Evolutionary conservation across 805 yeast genomes (phyloP), one percentile per base, ranked within the genome.

Genomic region (Priceomyces haplophilus): DNA sequence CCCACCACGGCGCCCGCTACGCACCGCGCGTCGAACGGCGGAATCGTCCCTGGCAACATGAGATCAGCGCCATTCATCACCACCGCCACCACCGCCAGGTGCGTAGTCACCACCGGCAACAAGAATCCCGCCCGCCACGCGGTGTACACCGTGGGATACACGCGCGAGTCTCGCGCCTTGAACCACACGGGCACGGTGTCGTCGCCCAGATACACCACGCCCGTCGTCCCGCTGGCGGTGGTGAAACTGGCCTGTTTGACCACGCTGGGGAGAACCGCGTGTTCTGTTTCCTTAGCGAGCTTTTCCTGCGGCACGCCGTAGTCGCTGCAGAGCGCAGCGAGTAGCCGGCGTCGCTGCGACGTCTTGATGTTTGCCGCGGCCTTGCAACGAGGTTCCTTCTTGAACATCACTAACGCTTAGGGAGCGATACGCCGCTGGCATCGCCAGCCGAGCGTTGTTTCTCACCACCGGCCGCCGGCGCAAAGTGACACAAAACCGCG

Each of bases 51-150:
- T 2, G 89, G 85, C 25, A 84, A 67, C 89, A 85, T 85, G 48
- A 86, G 62, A 52, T 85, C 77, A 0, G 98, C 97, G 10, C 97
- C 97, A 44, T 78, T 79, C 24, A 72, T 65, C n/a, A 89, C 64
- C 10, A 79, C 78, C 38, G 76, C 82, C 13, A 91, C 72, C 1
- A 91, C 96, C 50, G 75, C 78, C 10, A 78, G 77, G 56, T 87
- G 89, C 0, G 97, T 90, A 44, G 68, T 63, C 2, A 90, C 78
- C 0, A 74, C 58, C 0, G 96, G 96, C 17, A 88, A 50, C 10
- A 88, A 42, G 45, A 65, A 76, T 0, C 90, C 88, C 30, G 77
- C 73, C 18, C 71, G 69, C 93, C 96, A 87, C 32, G 83, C 60
- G 0, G 88, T 80, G 55, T 72, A 85, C 1, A 87, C 65, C 0